Evolutionary conservation across 192 early-diverging fungal species (phyloP), one percentile per base, ranked within the genome.

Genomic region (Jimgerdemannia flammicorona): DNA sequence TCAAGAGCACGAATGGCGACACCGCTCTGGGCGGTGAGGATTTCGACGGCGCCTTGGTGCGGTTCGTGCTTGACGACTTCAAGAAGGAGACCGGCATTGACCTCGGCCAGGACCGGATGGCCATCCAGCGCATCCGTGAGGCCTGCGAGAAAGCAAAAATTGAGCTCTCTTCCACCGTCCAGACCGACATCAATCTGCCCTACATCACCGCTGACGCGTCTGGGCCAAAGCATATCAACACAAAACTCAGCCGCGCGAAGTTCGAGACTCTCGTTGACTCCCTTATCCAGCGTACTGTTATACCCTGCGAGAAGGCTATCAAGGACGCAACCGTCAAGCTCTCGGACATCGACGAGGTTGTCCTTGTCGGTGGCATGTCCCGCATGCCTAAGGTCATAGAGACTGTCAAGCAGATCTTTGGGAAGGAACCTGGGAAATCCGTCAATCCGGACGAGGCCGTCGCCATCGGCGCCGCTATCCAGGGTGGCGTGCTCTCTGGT

Each of bases 371-470:
- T 81, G 97, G 97, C 78, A 98, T 98, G 96, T 94, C 95, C 67
- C 94, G 97, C 77, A 95, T 97, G 88, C 97, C 97, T 78, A 96
- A 95, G 86, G 97, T 99, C 59, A 88, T 96, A 71, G 95, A 97
- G 72, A 92, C 92, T 4, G 97, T 98, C 83, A 96, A 94, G 85
- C 54, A 72, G 42, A 84, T 95, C 78, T 99, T 99, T 82, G 94
- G 94, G 70, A 89, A 91, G 44, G 96, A 99, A 69, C 95, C 97
- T 9, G 90, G 92, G 83, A 98, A 98, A 88, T 87, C 87, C 69
- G 96, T 99, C 82, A 99, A 99, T 89, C 97, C 97, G 20, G 97
- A 99, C 78, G 97, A 99, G 81, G 97, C 97, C 73, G 97, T 98
- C 40, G 96, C 97, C 67, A 95, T 98, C 78, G 96, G 97, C 79